Percentiles rank a stretch among this genome's conserved stretches.
These are phyloP conservation scores for Aspergillus neoniger DNA, from an alignment of 2,329 filamentous ascomycete species.

Conservation along the genomic window DNA sequence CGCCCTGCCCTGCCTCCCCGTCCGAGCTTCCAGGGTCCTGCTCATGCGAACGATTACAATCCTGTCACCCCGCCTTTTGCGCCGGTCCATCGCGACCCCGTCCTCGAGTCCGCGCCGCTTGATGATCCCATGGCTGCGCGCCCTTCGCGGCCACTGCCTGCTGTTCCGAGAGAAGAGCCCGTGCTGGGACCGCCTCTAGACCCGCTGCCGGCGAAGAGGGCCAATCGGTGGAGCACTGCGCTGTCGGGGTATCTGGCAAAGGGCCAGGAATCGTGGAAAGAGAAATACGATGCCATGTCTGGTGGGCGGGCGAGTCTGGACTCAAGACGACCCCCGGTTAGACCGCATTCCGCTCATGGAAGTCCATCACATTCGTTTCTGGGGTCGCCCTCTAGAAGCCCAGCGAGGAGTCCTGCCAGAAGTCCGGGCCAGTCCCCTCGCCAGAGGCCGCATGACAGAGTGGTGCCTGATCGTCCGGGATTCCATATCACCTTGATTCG, in stretches of 20 bases:
- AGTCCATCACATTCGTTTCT: conserved; percentile 21
- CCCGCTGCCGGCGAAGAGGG: conserved; percentile 18
- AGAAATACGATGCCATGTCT: conserved; percentile 23
- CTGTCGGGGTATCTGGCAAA: conserved; percentile 28
- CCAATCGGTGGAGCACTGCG: conserved; percentile 35
- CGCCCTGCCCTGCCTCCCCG: conserved; percentile 19
- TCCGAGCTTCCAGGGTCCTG: conserved; percentile 9
- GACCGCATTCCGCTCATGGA: conserved; percentile 26
- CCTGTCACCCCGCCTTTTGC: conserved; percentile 3
- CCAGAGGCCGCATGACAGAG: conserved; percentile 16
- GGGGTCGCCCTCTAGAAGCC: conserved; percentile 16
- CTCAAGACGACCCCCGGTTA: conserved; percentile 27
- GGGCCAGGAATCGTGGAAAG: conserved; percentile 26
- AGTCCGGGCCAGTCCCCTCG: conserved; percentile 34
- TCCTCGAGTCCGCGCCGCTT: conserved; percentile 3
- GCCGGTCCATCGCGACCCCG: conserved; percentile 3
- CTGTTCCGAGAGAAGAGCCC: conserved; percentile 29
- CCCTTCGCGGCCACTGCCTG: conserved; percentile 30
- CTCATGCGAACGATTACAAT: not conserved
- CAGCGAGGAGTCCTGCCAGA: conserved; percentile 28
- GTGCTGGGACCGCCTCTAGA: conserved; percentile 10
- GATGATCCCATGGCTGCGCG: not conserved
- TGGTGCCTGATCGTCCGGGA: conserved; percentile 22
- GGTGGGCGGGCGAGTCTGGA: conserved; percentile 34
- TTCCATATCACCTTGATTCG: conserved; percentile 64